These are phyloP conservation scores for Penicillium argentinense DNA, from an alignment of 495 filamentous ascomycete genomes.

Conservation along the genomic window DNA sequence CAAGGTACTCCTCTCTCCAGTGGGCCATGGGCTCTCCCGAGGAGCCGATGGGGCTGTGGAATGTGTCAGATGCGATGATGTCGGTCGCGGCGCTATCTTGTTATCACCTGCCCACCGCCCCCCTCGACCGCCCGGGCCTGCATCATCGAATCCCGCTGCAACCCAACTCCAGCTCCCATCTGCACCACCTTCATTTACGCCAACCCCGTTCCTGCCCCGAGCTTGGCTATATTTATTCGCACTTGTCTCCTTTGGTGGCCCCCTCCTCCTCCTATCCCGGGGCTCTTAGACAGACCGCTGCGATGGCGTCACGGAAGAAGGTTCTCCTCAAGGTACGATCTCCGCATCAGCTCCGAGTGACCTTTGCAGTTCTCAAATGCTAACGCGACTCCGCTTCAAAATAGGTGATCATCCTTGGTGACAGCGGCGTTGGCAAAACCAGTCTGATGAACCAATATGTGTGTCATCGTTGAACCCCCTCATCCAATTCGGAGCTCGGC, in stretches of 20 bases:
- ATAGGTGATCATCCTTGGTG: slow-evolving; percentile 96
- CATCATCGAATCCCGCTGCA: slow-evolving; percentile 37
- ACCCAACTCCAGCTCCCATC: slow-evolving; percentile 30
- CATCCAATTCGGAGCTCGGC: background rate
- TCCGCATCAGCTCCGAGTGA: slow-evolving; percentile 26
- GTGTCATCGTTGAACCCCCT: slow-evolving; percentile 37
- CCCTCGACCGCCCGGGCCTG: slow-evolving; percentile 35
- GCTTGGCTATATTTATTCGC: background rate
- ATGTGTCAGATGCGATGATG: slow-evolving; percentile 21
- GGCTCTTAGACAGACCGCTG: slow-evolving; percentile 16
- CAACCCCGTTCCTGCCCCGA: too few relatives aligned
- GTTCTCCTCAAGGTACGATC: slow-evolving; percentile 84
- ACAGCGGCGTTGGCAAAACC: slow-evolving; percentile 98
- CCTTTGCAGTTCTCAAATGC: background rate
- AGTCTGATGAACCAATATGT: slow-evolving; percentile 99
- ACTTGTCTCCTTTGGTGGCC: background rate
- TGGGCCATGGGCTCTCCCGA: slow-evolving; percentile 43
- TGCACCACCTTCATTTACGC: slow-evolving; percentile 1
- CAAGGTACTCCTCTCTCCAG: slow-evolving; percentile 59
- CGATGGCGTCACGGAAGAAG: slow-evolving; percentile 95
- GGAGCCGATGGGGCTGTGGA: slow-evolving; percentile 20
- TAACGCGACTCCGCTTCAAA: slow-evolving; percentile 4
- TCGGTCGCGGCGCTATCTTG: slow-evolving; percentile 19
- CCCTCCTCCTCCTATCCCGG: slow-evolving; percentile 5
- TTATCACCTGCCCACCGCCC: slow-evolving; percentile 36